A percentile compares a stretch with the other conserved stretches of the same genome.
phyloP scores from a whole-genome alignment of 2,329 filamentous ascomycete species.

The Aureobasidium sp. region DNA sequence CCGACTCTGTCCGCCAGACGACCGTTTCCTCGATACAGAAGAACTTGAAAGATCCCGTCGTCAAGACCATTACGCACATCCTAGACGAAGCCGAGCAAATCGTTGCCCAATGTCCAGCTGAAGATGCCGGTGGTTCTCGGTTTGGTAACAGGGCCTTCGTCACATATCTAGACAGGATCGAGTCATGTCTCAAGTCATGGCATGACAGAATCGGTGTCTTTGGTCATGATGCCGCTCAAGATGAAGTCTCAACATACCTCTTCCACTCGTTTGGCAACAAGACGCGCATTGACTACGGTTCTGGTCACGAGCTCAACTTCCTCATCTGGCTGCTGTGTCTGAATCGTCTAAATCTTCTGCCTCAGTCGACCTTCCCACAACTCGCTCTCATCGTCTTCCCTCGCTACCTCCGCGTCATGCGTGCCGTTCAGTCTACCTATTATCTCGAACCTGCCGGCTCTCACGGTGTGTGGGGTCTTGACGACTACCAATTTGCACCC shows the following conservation, averaged over 20 bases:
- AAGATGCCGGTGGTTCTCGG: slow-evolving; percentile 79
- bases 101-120: slow-evolving; percentile 63
- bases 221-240: slow-evolving; percentile 45
- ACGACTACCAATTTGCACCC: slow-evolving; percentile 49
- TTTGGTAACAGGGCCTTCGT: slow-evolving; percentile 95
- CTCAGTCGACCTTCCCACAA: slow-evolving; percentile 59
- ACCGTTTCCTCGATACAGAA: slow-evolving; percentile 56
- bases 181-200: slow-evolving; percentile 48
- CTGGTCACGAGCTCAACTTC: slow-evolving; percentile 96
- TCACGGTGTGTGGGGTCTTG: slow-evolving; percentile 47
- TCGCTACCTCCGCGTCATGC: slow-evolving; percentile 81
- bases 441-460: slow-evolving; percentile 75
- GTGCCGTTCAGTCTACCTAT: slow-evolving; percentile 79
- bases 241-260: slow-evolving; percentile 75
- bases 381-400: slow-evolving; percentile 73
- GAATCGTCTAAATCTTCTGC: slow-evolving; percentile 65
- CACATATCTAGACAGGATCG: slow-evolving; percentile 64
- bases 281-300: slow-evolving; percentile 88
- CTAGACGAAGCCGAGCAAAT: slow-evolving; percentile 63
- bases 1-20: slow-evolving; percentile 69
- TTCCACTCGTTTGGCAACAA: slow-evolving; percentile 78
- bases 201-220: slow-evolving; percentile 54
- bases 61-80: slow-evolving; percentile 61
- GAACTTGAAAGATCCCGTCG: slow-evolving; percentile 48
- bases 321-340: slow-evolving; percentile 94